These are phyloP conservation scores for Cryptococcus sp. DNA, from an alignment of 1,284 basidiomycete species.

Conservation along the genomic window DNA sequence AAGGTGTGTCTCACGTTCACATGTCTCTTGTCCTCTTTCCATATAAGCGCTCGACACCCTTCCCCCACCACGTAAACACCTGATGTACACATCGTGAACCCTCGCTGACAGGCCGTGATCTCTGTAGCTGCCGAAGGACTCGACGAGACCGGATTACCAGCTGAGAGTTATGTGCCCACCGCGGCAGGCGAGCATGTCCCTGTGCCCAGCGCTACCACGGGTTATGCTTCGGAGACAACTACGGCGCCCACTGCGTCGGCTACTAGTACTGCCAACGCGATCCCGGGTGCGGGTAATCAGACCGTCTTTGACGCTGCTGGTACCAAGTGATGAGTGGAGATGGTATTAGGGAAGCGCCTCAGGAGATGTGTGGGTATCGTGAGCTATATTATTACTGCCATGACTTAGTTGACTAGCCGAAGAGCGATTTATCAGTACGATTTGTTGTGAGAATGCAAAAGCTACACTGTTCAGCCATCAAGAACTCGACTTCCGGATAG, in stretches of 20 bases:
- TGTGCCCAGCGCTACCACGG: slow-evolving; percentile 37
- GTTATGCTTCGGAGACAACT: slow-evolving; percentile 16
- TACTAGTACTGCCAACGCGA: slow-evolving; percentile 1
- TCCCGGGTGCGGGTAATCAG: slow-evolving; percentile 21
- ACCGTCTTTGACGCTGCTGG: slow-evolving; percentile 33
- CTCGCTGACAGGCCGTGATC: not conserved
- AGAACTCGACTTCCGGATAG: no score
- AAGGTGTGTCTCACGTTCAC: slow-evolving; percentile 53
- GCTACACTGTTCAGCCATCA: no score
- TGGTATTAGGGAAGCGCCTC: no score
- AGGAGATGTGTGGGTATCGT: no score
- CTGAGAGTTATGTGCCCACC: slow-evolving; percentile 75
- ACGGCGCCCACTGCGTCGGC: not conserved
- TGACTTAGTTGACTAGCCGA: no score
- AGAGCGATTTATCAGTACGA: no score
- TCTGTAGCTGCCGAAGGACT: slow-evolving; percentile 55
- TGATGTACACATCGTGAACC: not conserved
- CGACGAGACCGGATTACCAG: slow-evolving; percentile 68
- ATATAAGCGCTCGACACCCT: slow-evolving; percentile 67
- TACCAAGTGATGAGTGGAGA: not conserved
- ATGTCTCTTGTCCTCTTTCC: slow-evolving; percentile 58
- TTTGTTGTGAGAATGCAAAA: no score
- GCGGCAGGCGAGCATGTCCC: slow-evolving; percentile 64
- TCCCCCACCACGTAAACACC: not conserved
- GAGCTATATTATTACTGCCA: no score